Evolutionary conservation across 345 rosid species (phyloP).

Genomic region (Geranium rotundifolium): DNA sequence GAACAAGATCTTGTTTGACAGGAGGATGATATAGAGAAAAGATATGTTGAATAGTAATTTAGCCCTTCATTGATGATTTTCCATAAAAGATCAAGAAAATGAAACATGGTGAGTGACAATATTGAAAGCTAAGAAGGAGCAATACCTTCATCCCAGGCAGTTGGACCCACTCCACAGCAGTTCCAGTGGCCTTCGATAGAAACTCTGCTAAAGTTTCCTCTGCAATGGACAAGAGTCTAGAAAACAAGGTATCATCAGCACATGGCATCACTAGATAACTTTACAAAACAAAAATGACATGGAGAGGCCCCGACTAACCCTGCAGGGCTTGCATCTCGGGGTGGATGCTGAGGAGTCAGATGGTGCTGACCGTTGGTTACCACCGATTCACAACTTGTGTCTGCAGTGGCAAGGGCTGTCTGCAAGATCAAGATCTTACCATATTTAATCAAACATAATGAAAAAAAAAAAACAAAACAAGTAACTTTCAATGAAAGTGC

Average conservation of each 20-base stretch:
- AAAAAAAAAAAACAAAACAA: no score
- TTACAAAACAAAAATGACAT: constrained; percentile 16
- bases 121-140: no score
- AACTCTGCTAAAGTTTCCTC: constrained; percentile 99
- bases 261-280: constrained; percentile 6
- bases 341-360: constrained; percentile 63
- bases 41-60: no score
- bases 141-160: constrained; percentile 98
- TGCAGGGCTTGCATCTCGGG: constrained; percentile 83
- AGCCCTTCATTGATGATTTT: no score
- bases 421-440: constrained; percentile 15
- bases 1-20: no score
- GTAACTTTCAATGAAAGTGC: no score
- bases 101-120: no score
- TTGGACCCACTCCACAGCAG: constrained; percentile 99
- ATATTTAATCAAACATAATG: no score
- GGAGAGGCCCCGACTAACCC: no score
- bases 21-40: no score
- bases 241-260: constrained; percentile 14
- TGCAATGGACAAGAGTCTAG: constrained; percentile 93
- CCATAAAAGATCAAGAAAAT: no score
- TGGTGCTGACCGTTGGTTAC: constrained; percentile 77
- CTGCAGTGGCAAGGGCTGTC: constrained; percentile 50
- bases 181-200: constrained; percentile 99
- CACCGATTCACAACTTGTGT: constrained; percentile 67